phyloP scores from a whole-genome alignment of 139 green algal species.

The Tetraselmis striata region DNA sequence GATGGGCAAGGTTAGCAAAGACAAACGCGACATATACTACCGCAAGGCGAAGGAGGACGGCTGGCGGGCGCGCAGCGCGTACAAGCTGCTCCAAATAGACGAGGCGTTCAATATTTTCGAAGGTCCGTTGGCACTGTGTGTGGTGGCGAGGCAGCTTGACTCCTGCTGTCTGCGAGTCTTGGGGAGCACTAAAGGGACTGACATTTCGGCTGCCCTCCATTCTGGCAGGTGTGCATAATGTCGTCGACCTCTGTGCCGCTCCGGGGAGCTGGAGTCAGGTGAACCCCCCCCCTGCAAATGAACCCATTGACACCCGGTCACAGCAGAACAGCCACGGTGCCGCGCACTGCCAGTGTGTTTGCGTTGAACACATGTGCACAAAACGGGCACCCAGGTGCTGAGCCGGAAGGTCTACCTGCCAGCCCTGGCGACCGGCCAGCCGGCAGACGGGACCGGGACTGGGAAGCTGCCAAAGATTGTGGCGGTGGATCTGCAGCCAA shows the following conservation, averaged over 20 bases:
- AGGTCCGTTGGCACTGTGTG: conserved; percentile 26
- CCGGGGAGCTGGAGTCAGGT: conserved; percentile 95
- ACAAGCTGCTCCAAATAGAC: conserved; percentile 97
- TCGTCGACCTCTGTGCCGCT: conserved; percentile 95
- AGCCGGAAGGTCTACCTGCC: conserved; percentile 85
- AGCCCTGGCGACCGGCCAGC: conserved; percentile 38
- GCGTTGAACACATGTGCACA: too few relatives aligned
- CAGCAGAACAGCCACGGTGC: too few relatives aligned
- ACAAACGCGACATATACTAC: conserved; percentile 95
- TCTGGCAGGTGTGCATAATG: conserved; percentile 77
- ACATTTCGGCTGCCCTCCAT: too few relatives aligned
- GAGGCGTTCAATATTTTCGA: conserved; percentile 86
- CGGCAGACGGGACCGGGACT: neutral
- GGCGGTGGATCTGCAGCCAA: conserved; percentile 95
- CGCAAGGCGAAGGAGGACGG: conserved; percentile 96
- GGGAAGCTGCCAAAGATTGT: conserved; percentile 80
- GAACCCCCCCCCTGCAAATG: too few relatives aligned
- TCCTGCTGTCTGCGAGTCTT: too few relatives aligned
- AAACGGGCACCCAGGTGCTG: too few relatives aligned
- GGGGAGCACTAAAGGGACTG: too few relatives aligned
- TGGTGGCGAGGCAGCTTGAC: neutral
- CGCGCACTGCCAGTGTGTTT: too few relatives aligned
- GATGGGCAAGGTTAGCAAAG: conserved; percentile 73
- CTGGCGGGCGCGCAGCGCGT: conserved; percentile 89
- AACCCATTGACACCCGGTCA: too few relatives aligned